phyloP scores from a whole-genome alignment of 352 stramenopile genomes.

The Achlya hypogyna region DNA sequence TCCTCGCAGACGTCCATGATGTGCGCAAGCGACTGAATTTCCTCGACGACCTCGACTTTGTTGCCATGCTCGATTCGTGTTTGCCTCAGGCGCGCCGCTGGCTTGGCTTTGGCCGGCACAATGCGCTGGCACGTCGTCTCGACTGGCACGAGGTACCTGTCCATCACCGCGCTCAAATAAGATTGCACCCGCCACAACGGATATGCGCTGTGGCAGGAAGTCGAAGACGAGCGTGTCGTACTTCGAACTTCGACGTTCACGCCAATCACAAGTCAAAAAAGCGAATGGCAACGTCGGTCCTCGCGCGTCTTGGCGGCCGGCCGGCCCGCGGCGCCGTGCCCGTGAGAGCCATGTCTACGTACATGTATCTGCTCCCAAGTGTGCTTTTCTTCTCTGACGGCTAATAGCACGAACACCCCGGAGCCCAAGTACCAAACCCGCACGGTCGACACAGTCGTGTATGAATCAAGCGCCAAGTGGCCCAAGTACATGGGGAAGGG shows the following conservation, averaged over 20 bases:
- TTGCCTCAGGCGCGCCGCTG: slow-evolving; percentile 33
- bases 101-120: not conserved
- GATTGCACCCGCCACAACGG: no score
- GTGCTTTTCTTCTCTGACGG: no score
- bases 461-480: slow-evolving; percentile 12
- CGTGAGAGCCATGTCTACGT: no score
- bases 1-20: slow-evolving; percentile 52
- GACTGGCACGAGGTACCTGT: not conserved
- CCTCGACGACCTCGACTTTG: slow-evolving; percentile 62
- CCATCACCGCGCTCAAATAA: no score
- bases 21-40: slow-evolving; percentile 55
- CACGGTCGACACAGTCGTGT: slow-evolving; percentile 7
- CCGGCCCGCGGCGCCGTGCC: no score
- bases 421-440: not conserved
- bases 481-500: slow-evolving; percentile 13
- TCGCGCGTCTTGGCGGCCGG: no score
- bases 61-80: slow-evolving; percentile 55
- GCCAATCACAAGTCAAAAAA: no score
- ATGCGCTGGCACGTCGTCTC: not conserved
- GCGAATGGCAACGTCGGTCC: no score
- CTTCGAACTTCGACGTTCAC: no score
- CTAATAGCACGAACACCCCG: not conserved
- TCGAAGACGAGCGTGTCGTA: no score
- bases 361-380: no score
- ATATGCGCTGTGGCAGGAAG: no score